Evolutionary conservation across 768 basidiomycete genomes (phyloP).

Genomic region (Lanmaoa pseudosensibilis): DNA sequence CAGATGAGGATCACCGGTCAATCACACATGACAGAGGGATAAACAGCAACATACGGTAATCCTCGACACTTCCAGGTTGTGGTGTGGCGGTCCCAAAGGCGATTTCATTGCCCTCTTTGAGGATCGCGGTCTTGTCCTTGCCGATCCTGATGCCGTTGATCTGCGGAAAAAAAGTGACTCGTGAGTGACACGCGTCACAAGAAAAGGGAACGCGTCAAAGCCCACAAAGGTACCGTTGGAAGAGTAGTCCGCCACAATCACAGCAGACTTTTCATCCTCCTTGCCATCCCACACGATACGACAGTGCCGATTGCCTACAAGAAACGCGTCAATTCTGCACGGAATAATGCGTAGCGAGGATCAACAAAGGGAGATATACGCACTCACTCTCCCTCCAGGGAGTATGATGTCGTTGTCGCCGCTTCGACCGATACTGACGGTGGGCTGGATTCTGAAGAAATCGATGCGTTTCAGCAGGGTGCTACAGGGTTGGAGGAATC

Average conservation of each 20-base stretch:
- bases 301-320: constrained; percentile 41
- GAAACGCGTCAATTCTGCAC: constrained; percentile 27
- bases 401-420: constrained; percentile 54
- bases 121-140: constrained; percentile 39
- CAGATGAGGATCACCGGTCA: neutral
- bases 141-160: constrained; percentile 45
- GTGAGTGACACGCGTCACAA: constrained; percentile 11
- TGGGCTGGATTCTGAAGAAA: constrained; percentile 53
- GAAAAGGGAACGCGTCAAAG: constrained; percentile 17
- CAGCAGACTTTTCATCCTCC: constrained; percentile 31
- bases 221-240: constrained; percentile 48
- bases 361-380: constrained; percentile 26
- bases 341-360: constrained; percentile 12
- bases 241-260: constrained; percentile 36
- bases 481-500: constrained; percentile 67
- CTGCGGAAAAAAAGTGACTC: constrained; percentile 12
- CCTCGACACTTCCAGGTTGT: constrained; percentile 55
- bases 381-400: constrained; percentile 74
- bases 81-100: constrained; percentile 68
- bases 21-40: neutral
- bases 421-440: constrained; percentile 57
- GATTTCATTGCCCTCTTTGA: constrained; percentile 76
- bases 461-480: constrained; percentile 53
- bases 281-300: constrained; percentile 38
- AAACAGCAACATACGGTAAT: constrained; percentile 60